Base-by-base conservation (phyloP, 805 yeast species). In the Starmerella sp. region DNA sequence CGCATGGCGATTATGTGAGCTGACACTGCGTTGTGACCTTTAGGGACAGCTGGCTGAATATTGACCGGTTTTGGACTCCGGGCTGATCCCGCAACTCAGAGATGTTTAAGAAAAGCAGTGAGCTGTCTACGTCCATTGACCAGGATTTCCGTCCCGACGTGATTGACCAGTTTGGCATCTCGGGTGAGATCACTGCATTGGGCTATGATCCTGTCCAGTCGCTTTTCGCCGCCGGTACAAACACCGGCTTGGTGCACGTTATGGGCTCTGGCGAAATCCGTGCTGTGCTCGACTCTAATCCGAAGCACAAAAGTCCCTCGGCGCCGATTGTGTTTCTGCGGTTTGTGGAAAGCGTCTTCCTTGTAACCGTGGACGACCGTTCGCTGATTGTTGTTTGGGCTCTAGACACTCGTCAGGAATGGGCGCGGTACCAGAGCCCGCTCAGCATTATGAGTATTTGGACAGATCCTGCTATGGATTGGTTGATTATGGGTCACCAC, bases 161-260 rank as follows among this genome's bases (percentile, higher is more conserved):
- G 42, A 61, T 72, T 44, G 70, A 70, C 9, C 60, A 69, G 6
- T 82, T 78, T 62, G 93, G 93, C 2, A 64, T 84, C 36, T 73
- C 76, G 15, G 91, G 95, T 11, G 76, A 77, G 13, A 78, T 86
- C 8, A 71, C 79, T 37, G 80, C 86, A 0, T 66, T 81, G 41
- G 95, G 93, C 0, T 86, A 76, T 69, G 97, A 93, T 66, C 95
- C 95, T 3, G 82, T 86, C 1, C 98, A 93, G 68, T 80, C 93
- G 53, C 74, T 93, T 31, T 69, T 89, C 62, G 97, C 96, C 0
- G 72, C 88, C 0, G 83, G 89, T 3, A 88, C 96, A 0, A 81
- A 76, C 38, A 65, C 71, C 7, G 86, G 89, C 42, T 80, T 80
- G 46, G 74, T 93, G 14, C 82, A 86, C 60, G 83, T 93, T 5